Percentiles rank a stretch among this genome's conserved stretches.
These are phyloP conservation scores for Fraxinus sp. DNA, from an alignment of 305 asterid species.

Conservation along the genomic window DNA sequence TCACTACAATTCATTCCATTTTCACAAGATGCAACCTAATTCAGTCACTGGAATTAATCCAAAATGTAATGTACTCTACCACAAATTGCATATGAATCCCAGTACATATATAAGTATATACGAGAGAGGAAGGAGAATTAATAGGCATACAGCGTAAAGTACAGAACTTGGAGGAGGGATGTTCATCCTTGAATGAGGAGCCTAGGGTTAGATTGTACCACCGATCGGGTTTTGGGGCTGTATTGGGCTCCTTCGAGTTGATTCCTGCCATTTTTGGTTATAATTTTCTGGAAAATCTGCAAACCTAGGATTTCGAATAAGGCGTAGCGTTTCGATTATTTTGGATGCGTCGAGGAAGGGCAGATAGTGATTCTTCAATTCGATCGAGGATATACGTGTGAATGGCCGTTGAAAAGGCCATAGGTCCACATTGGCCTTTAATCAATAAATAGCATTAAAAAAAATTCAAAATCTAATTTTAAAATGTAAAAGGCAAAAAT, in stretches of 20 bases:
- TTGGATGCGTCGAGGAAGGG: background rate
- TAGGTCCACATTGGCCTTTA: too few species aligned
- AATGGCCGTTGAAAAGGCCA: too few species aligned
- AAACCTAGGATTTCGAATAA: background rate
- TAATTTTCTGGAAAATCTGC: background rate
- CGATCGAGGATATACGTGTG: too few species aligned
- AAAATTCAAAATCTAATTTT: too few species aligned
- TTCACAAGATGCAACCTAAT: background rate
- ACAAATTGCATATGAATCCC: background rate
- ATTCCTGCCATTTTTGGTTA: slow-evolving; percentile 53
- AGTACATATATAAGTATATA: background rate
- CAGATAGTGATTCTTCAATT: too few species aligned
- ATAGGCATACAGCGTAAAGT: slow-evolving; percentile 69
- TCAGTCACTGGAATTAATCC: background rate
- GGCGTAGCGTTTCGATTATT: background rate
- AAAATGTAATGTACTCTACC: background rate
- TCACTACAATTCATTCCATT: background rate
- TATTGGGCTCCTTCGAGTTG: slow-evolving; percentile 64
- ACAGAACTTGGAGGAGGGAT: slow-evolving; percentile 89
- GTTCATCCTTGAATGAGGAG: slow-evolving; percentile 73
- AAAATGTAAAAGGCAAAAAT: too few species aligned
- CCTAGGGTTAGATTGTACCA: slow-evolving; percentile 88
- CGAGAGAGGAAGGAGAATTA: background rate
- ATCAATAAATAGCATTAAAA: too few species aligned
- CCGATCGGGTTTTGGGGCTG: slow-evolving; percentile 79